Base-by-base conservation (phyloP, 1,284 basidiomycete species). In the Somion occarium region DNA sequence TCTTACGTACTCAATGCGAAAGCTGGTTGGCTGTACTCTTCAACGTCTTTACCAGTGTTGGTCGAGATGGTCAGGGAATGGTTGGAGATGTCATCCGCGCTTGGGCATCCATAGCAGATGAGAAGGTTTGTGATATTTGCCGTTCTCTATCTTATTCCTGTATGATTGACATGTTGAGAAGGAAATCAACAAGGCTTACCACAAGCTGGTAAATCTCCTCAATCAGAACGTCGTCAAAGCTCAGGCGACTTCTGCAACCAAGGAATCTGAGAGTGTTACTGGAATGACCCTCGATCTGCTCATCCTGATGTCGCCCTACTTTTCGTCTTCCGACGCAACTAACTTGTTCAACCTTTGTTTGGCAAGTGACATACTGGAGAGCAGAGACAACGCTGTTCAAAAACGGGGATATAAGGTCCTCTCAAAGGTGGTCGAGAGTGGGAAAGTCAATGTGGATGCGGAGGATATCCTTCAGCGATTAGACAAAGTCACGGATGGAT, bases 1-100 rank as follows among this genome's bases (percentile, higher is more conserved):
- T 91, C 66, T 75, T 99, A 52, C 83, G 81, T 46, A 75, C 76
- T 0, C 86, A 98, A 61, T 87, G 85, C 0, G 90, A 93, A 64
- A 96, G 92, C 63, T 95, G 97, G 85, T 80, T 98, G 23, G 88
- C 93, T 0, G 92, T 98, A 3, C 76, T 98, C 42, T 96, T 98
- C 75, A 98, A 99, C 65, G 87, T 99, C n/a, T 98, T 98, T 68
- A 81, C 88, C 54, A 93, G 83, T 61, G 82, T 91, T 20, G 81
- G 80, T 2, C 76, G 83, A 43, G 92, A 96, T 56, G 80, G 78
- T 43, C 81, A 93, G 44, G 85, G 84, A 2, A 79, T 85, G 69
- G 83, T 98, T n/a, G 91, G 93, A 37, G 93, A 96, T 50, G 91
- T 91, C 30, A 90, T 98, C 59, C 80, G 78, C 19, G 76, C 80